Base-by-base conservation (phyloP, 2,329 filamentous ascomycete genomes). In the Cladorrhinum sp. region DNA sequence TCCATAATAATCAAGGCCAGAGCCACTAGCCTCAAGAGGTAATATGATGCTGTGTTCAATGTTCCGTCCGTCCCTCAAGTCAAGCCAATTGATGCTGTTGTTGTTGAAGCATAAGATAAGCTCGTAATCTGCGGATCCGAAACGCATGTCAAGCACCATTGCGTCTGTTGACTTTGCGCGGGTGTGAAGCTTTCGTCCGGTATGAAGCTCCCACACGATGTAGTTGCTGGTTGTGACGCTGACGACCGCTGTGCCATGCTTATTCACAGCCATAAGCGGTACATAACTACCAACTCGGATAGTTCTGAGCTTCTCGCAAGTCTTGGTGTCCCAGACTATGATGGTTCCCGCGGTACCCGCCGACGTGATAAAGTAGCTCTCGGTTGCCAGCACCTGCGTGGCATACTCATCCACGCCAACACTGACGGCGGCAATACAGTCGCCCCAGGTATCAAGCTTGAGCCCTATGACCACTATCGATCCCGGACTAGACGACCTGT, bases 211-310 rank as follows among this genome's bases (percentile, higher is more conserved):
- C n/a, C n/a, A n/a, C n/a, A n/a, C n/a, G n/a, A n/a, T n/a, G n/a
- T n/a, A n/a, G n/a, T n/a, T n/a, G n/a, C n/a, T n/a, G n/a, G n/a
- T n/a, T n/a, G n/a, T n/a, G 22, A 51, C 16, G 51, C 58, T 5
- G 52, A 29, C n/a, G n/a, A n/a, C n/a, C n/a, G n/a, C n/a, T n/a
- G n/a, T n/a, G n/a, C n/a, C n/a, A n/a, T n/a, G n/a, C 3, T 25
- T 24, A 22, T 60, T 55, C 2, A 48, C 51, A n/a, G 54, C 52
- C 18, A 60, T 50, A 9, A 55, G 22, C 22, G 38, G 24, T 13
- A 60, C 58, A 51, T 52, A 60, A 12, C 55, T 51, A 3, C 51
- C 58, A 36, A 52, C 53, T 6, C 50, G 32, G 2, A 56, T 32
- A 22, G 53, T n/a, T 1, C 23, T 27, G 3, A 60, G 18, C 27